Base-by-base conservation (phyloP, 352 stramenopile species). In the Phytophthora sansomeana region DNA sequence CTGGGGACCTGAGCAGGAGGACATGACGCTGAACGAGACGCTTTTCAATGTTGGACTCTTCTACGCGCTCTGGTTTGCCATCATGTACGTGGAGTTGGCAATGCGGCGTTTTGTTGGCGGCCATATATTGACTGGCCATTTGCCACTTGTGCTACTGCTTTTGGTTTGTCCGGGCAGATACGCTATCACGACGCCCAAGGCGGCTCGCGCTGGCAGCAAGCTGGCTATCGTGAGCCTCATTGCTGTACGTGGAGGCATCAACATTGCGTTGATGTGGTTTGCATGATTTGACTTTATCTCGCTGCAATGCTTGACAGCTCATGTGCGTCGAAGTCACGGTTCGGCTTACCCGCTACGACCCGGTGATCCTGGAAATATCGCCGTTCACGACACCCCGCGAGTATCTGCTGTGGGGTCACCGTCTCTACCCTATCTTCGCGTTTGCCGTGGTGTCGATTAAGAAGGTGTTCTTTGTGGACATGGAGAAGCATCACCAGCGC, bases 11-110 rank as follows among this genome's bases (percentile, higher is more conserved):
- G 72, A 58, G 11, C 67, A 77, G 10, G 60, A 77, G 32, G 63
- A 77, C 2, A 80, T 89, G 71, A 70, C 74, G 50, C 29, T 82
- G 29, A 48, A 56, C 6, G 81, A 90, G 68, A 87, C 80, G 58
- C 68, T 77, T 41, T 69, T 77, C 52, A 89, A 90, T 59, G 70
- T 89, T 51, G 78, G 62, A 32, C 72, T 92, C 46, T 92, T 90
- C 51, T 92, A 90, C 62, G 26, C 89, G 13, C 66, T 90, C 9
- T 92, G 83, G 83, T 55, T 69, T 5, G 63, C 41, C 39, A 89
- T 90, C 49, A 80, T 92, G 81, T 92, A 77, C 58, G 78, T 74
- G 14, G 6, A 64, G 29, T 29, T 29, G 33, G 10, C 33, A 39
- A 39, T n/a, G 39, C 7, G n/a, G 30, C 54, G 42, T 54, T 30